Conservation (phyloP, 805 yeast species). For the Ascoidea rubescens region DNA sequence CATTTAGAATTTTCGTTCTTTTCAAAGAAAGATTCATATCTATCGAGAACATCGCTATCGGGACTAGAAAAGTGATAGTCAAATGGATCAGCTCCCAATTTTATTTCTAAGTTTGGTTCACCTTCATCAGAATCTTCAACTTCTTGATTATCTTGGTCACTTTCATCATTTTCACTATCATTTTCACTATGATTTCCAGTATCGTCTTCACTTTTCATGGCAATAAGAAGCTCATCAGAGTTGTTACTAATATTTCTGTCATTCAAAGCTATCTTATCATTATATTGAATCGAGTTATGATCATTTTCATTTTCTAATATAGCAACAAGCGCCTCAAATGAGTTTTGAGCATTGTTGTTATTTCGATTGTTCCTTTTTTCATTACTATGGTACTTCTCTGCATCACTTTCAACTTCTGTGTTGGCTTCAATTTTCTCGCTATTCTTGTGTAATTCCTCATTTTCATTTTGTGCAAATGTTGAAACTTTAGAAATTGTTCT, state of each 20-base stretch:
- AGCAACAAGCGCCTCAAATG: slow-evolving; percentile 7
- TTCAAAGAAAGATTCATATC: slow-evolving; percentile 3
- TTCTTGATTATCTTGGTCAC: slow-evolving; percentile 24
- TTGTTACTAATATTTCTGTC: slow-evolving; percentile 5
- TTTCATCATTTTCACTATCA: slow-evolving; percentile 20
- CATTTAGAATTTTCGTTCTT: slow-evolving; percentile 17
- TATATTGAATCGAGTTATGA: slow-evolving; percentile 15
- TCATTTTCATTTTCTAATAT: slow-evolving; percentile 13
- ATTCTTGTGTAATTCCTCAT: slow-evolving; percentile 16
- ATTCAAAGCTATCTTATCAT: slow-evolving; percentile 10
- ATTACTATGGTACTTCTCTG: slow-evolving; percentile 13
- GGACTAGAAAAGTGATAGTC: slow-evolving; percentile 57
- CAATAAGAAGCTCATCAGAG: slow-evolving; percentile 10
- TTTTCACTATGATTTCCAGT: slow-evolving; percentile 18
- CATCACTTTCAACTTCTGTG: slow-evolving; percentile 13
- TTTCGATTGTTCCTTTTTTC: slow-evolving; percentile 17
- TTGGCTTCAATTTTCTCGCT: slow-evolving; percentile 14
- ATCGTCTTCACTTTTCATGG: slow-evolving; percentile 14
- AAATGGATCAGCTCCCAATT: slow-evolving; percentile 45
- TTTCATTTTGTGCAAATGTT: slow-evolving; percentile 7
- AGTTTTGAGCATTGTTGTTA: slow-evolving; percentile 16
- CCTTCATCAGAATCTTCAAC: slow-evolving; percentile 10
- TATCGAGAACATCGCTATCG: slow-evolving; percentile 5
- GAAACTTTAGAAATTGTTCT: not conserved
- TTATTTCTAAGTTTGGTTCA: not conserved